A percentile compares a stretch with the other conserved stretches of the same genome.
Conservation (phyloP, 2,329 filamentous ascomycete genomes). For the Colletotrichum lentis region DNA sequence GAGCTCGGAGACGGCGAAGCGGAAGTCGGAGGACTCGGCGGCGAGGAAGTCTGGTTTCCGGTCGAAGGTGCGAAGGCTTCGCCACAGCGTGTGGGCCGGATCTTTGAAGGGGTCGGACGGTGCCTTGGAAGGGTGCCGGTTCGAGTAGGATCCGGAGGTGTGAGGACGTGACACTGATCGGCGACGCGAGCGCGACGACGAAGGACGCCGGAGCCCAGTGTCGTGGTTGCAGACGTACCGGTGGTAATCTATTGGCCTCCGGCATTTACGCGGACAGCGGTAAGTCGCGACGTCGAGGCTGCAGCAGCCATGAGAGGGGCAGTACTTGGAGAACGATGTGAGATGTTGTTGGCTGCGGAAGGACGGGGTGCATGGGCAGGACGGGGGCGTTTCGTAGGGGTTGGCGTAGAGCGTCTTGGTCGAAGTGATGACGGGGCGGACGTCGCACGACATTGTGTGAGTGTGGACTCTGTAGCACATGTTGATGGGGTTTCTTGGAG, state of each 20-base stretch:
- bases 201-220: neutral
- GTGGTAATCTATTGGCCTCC: constrained; percentile 21
- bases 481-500: neutral
- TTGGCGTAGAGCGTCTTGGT: constrained; percentile 40
- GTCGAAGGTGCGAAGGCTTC: constrained; percentile 29
- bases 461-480: constrained; percentile 41
- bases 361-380: constrained; percentile 39
- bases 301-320: constrained; percentile 44
- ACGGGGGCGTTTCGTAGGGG: constrained; percentile 39
- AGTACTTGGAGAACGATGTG: constrained; percentile 33
- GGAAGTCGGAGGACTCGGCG: constrained; percentile 16
- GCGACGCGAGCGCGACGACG: constrained; percentile 40
- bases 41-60: constrained; percentile 17
- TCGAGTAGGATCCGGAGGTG: constrained; percentile 36
- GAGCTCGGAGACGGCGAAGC: constrained; percentile 19
- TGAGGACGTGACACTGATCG: constrained; percentile 28
- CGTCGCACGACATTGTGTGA: constrained; percentile 45
- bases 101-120: neutral
- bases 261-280: constrained; percentile 37
- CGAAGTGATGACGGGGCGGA: constrained; percentile 43
- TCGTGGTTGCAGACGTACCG: constrained; percentile 7
- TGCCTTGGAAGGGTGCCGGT: neutral
- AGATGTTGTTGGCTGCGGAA: neutral
- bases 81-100: neutral
- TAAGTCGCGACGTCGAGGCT: constrained; percentile 33